Evolutionary conservation across 148 eudicot species (phyloP), one percentile per base, ranked within the genome.

Genomic region (Drosera capensis): DNA sequence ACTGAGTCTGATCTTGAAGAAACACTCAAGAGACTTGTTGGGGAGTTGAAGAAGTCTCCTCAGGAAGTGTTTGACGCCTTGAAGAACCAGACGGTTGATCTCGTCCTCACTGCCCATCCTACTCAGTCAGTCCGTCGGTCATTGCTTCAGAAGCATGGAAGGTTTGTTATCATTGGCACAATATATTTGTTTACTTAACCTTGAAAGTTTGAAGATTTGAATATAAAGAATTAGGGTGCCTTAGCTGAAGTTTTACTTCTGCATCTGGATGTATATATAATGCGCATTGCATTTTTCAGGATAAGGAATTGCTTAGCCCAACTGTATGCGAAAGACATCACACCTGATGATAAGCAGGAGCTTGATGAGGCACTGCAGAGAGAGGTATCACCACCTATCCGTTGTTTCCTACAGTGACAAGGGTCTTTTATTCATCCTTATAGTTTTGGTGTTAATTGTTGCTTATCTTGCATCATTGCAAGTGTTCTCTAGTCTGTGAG

Each of bases 111-210:
- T 43, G 97, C 97, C 48, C 97, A 88, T 58, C 97, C 97, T 36
- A 88, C 95, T 18, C 97, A 88, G 50, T 84, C 95, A 3, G 84
- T 88, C 20, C 72, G 95, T 24, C 64, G 97, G 68, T 88, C 97
- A 16, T 70, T 88, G 79, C 97, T 88, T 62, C 95, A 88, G 59
- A 88, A 88, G 77, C 93, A 80, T 50, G 97, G 92, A 52, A 88
- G 97, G 97, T 86, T 29, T 47, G 68, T 59, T 47, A 5, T 9
- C 35, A 17, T 20, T 53, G 29, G 25, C 9, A 24, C 29, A 53
- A 31, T 40, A 25, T 18, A 18, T 41, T 41, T 19, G 23, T 17
- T 17, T 11, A 3, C 28, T 45, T 37, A n/a, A n/a, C n/a, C n/a
- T n/a, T n/a, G n/a, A n/a, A n/a, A n/a, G n/a, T n/a, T n/a, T n/a